phyloP scores from a whole-genome alignment of 1,284 basidiomycete species.

The Cryptococcus sp. region DNA sequence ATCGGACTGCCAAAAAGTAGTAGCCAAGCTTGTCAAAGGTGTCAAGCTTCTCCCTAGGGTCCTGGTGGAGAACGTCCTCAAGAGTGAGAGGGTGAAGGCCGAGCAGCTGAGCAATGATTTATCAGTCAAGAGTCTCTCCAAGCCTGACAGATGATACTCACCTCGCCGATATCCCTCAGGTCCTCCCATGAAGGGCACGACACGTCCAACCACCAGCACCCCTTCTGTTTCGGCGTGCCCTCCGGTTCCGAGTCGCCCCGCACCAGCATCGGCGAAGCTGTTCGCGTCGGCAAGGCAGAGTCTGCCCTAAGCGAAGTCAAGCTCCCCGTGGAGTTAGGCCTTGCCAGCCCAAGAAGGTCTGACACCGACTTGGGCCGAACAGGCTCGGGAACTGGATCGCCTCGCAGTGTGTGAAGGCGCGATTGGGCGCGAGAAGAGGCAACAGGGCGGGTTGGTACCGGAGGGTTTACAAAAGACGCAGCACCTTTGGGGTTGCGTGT shows the following conservation, averaged over 20 bases:
- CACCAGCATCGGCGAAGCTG: slow-evolving; percentile 9
- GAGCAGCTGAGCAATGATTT: slow-evolving; percentile 58
- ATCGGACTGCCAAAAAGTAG: slow-evolving; percentile 86
- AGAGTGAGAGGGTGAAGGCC: slow-evolving; percentile 90
- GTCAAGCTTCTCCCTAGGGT: slow-evolving; percentile 90
- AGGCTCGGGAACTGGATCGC: slow-evolving; percentile 5
- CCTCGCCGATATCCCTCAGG: slow-evolving; percentile 82
- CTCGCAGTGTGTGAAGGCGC: slow-evolving; percentile 29
- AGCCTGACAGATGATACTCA: slow-evolving; percentile 41
- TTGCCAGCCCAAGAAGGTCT: slow-evolving; percentile 40
- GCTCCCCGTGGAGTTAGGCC: slow-evolving; percentile 21
- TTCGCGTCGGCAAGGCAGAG: slow-evolving; percentile 15
- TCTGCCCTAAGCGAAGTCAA: slow-evolving; percentile 14
- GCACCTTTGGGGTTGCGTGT: slow-evolving; percentile 8
- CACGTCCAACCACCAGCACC: slow-evolving; percentile 91
- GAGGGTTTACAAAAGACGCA: slow-evolving; percentile 28
- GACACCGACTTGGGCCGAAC: slow-evolving; percentile 45
- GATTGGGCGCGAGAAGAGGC: slow-evolving; percentile 17
- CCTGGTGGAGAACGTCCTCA: slow-evolving; percentile 93
- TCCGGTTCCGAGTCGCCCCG: slow-evolving; percentile 9
- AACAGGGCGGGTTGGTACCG: slow-evolving; percentile 21
- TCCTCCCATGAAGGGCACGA: slow-evolving; percentile 87
- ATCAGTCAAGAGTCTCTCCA: neutral
- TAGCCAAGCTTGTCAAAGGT: slow-evolving; percentile 85
- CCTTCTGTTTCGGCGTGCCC: slow-evolving; percentile 28